Evolutionary conservation across 345 rosid genomes (phyloP).

Genomic region (Barbarea vulgaris): DNA sequence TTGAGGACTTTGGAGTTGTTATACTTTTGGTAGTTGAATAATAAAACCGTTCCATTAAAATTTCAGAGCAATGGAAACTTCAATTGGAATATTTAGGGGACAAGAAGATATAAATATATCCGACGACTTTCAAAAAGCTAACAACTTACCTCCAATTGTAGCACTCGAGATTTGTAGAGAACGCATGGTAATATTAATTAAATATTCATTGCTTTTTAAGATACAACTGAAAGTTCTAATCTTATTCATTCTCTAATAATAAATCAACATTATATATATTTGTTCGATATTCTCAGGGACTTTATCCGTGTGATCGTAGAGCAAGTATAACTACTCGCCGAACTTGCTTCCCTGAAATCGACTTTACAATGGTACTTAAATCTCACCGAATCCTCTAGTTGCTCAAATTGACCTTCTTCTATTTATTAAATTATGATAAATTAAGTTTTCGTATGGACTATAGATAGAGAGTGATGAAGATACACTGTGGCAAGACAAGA

Average conservation of each 20-base stretch:
- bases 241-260: not conserved
- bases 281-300: conserved; percentile 51
- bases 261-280: not conserved
- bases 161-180: conserved; percentile 84
- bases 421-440: not conserved
- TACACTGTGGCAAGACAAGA: conserved; percentile 52
- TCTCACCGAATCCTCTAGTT: not conserved
- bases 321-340: conserved; percentile 45
- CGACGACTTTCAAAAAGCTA: conserved; percentile 17
- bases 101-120: conserved; percentile 29
- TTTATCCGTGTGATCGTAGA: conserved; percentile 74
- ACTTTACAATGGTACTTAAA: conserved; percentile 57
- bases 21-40: not conserved
- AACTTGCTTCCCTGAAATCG: conserved; percentile 57
- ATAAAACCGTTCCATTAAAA: not conserved
- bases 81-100: conserved; percentile 57
- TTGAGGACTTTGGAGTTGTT: not conserved
- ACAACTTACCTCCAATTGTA: conserved; percentile 52
- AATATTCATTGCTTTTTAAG: not conserved
- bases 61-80: conserved; percentile 77
- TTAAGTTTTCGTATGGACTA: not conserved
- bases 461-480: conserved; percentile 83
- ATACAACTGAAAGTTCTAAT: not conserved
- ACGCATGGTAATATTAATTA: conserved; percentile 43
- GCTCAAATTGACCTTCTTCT: not conserved